These are phyloP conservation scores for Globisporangium splendens DNA, from an alignment of 352 stramenopile genomes.

Conservation along the genomic window DNA sequence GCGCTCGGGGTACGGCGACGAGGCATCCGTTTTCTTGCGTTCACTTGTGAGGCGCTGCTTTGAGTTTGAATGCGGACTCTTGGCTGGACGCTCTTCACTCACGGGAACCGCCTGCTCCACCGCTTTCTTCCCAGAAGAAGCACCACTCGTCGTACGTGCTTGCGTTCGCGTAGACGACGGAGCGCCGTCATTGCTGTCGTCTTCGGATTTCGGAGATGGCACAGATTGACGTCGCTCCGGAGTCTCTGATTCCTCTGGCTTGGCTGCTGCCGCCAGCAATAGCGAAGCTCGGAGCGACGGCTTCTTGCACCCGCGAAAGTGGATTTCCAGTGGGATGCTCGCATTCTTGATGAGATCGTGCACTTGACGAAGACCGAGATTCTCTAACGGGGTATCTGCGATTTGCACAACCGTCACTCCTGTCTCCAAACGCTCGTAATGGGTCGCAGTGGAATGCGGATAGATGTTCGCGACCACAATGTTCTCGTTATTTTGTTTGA, in stretches of 20 bases:
- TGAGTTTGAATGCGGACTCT: conserved; percentile 5
- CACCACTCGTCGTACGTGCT: conserved; percentile 5
- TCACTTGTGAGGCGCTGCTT: conserved; percentile 24
- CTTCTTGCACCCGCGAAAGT: conserved; percentile 47
- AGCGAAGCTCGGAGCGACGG: conserved; percentile 15
- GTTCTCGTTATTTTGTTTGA: conserved; percentile 72
- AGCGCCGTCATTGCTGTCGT: neutral
- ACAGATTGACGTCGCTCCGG: conserved; percentile 1
- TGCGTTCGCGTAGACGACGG: neutral
- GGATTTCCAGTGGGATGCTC: conserved; percentile 62
- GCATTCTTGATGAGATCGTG: conserved; percentile 82
- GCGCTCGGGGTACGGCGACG: conserved; percentile 25
- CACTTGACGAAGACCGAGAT: conserved; percentile 74
- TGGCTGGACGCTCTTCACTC: conserved; percentile 1
- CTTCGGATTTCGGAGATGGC: conserved; percentile 8
- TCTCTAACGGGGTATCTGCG: conserved; percentile 46
- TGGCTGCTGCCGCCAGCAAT: conserved; percentile 7
- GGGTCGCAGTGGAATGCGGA: conserved; percentile 65
- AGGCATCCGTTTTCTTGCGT: conserved; percentile 27
- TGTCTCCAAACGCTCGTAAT: conserved; percentile 65
- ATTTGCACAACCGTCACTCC: conserved; percentile 78
- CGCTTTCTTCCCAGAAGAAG: neutral
- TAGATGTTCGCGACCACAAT: conserved; percentile 86
- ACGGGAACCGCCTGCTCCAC: conserved; percentile 11
- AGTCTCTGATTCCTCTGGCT: neutral